Conservation (phyloP, 2,329 filamentous ascomycete genomes). For the Cordyceps farinosa region DNA sequence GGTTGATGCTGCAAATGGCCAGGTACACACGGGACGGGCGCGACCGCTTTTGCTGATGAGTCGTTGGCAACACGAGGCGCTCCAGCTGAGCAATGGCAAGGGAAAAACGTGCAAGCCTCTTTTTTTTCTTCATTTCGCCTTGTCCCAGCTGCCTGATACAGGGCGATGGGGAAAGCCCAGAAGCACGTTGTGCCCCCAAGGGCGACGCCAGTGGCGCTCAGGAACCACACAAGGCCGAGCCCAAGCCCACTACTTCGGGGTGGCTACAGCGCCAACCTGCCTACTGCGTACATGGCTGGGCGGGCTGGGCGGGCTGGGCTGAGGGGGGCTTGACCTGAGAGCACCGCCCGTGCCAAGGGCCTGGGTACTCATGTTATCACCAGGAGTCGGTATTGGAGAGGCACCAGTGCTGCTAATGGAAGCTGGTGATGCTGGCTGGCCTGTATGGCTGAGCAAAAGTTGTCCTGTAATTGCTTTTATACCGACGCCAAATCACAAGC, state of each 20-base stretch:
- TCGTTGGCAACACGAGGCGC: neutral
- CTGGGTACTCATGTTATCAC: neutral
- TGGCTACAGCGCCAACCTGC: neutral
- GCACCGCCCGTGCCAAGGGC: neutral
- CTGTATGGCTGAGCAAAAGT: no score
- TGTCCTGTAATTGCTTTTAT: no score
- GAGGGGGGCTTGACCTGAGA: neutral
- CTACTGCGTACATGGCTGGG: neutral
- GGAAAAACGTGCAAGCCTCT: neutral
- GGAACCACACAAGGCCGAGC: neutral
- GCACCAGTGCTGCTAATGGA: no score
- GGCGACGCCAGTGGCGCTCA: neutral
- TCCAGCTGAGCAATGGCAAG: neutral
- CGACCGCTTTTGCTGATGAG: no score
- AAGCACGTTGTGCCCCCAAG: neutral
- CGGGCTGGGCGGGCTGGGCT: neutral
- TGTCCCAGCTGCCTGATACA: neutral
- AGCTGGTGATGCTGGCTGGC: no score
- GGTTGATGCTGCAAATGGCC: no score
- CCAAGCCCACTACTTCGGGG: neutral
- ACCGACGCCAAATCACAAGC: neutral
- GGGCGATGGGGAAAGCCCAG: neutral
- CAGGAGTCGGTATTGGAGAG: no score
- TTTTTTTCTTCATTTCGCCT: neutral
- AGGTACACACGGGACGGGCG: no score